These are phyloP conservation scores for Sugiyamaella paludigena DNA, from an alignment of 1,139 yeast species.

Conservation along the genomic window DNA sequence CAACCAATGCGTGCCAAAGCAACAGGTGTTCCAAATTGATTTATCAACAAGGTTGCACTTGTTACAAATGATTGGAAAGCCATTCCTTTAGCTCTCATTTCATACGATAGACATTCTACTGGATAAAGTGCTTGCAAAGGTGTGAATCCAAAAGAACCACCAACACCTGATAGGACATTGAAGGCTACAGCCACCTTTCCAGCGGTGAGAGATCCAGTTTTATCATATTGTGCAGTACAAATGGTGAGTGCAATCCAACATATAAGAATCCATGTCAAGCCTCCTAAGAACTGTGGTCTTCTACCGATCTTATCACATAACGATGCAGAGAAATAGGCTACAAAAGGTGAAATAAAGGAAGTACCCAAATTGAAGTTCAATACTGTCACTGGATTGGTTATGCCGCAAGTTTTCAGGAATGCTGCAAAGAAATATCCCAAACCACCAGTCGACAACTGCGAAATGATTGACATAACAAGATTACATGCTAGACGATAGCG, in stretches of 20 bases:
- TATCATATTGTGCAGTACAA: too few species aligned
- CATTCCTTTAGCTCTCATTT: conserved; percentile 37
- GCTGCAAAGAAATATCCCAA: conserved; percentile 12
- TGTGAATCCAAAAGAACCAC: conserved; percentile 17
- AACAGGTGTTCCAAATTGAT: conserved; percentile 54
- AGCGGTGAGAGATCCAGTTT: conserved; percentile 8
- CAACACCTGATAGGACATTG: conserved; percentile 21
- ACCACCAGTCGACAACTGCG: conserved; percentile 10
- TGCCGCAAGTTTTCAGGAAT: conserved; percentile 11
- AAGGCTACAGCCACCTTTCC: conserved; percentile 25
- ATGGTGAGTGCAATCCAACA: too few species aligned
- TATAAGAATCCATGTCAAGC: too few species aligned
- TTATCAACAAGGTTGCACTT: conserved; percentile 29
- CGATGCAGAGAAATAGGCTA: conserved; percentile 3
- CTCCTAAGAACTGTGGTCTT: conserved; percentile 13
- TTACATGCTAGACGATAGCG: conserved; percentile 33
- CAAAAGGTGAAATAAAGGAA: conserved; percentile 3
- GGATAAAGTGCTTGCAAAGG: conserved; percentile 31
- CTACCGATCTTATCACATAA: conserved; percentile 18
- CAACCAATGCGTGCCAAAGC: conserved; percentile 58
- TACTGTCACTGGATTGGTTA: conserved; percentile 1
- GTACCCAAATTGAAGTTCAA: conserved; percentile 8
- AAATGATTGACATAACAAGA: conserved; percentile 15
- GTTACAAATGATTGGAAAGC: conserved; percentile 24
- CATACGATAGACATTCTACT: conserved; percentile 42